Base-by-base conservation (phyloP, 1,284 basidiomycete species). In the Exobasidium rhododendri region DNA sequence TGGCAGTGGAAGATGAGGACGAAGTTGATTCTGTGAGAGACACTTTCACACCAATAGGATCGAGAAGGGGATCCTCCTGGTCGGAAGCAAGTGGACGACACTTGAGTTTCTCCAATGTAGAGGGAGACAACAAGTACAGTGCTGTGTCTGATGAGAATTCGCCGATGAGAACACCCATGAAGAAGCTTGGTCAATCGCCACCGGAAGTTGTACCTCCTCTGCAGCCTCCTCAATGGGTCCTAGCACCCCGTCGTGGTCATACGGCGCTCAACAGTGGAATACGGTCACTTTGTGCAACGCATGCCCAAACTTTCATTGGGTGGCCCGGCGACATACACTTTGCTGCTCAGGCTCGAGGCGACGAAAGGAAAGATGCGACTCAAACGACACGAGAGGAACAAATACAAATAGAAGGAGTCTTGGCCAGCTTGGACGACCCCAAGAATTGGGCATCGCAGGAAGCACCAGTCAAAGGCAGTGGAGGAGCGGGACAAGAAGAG, bases 181-280 rank as follows among this genome's bases (percentile, higher is more conserved):
- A 49, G 14, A 47, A 31, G 29, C 20, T 49, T 22, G 17, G 24
- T 28, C 30, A 17, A 24, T 44, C 29, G 13, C 31, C 55, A 10
- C 31, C 17, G 20, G 35, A 40, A 40, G 17, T 40, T 40, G 30
- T 35, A 13, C 61, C 43, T 24, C 57, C 61, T 29, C 35, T 61
- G 22, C 70, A 66, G 11, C 66, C 61, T 31, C 73, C 74, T 2
- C 77, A 78, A 31, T 98, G 94, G 94, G 85, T 87, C 11, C 83
- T 98, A 7, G 82, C 86, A 10, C 86, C 88, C 2, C 85, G 94
- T 40, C 88, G 92, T 61, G 94, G 93, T 24, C 94, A 98, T 81
- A 87, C 91, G 4, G 94, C 94, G 6, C 92, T 98, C 89, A 89
- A 94, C 69, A 90, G 89, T 54, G 94, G 96, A 40, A 93, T 97